These are phyloP conservation scores for Podila epigama DNA, from an alignment of 192 early-diverging fungal genomes.

Conservation along the genomic window DNA sequence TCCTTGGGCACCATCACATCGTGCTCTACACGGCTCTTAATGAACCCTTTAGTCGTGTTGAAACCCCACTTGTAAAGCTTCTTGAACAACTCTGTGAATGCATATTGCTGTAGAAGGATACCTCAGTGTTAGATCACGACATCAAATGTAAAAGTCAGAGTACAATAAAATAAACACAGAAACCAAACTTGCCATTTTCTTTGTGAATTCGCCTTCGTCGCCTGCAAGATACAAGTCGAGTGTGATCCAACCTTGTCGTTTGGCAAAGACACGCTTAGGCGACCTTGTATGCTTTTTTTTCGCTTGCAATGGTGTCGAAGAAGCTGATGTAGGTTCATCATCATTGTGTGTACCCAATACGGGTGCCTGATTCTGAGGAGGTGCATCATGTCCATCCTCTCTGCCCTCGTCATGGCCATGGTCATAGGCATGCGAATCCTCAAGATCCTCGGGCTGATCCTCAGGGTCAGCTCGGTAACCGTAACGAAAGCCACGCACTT, in stretches of 20 bases:
- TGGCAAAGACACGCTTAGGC: conserved; percentile 4
- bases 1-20: conserved; percentile 78
- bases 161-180: background rate
- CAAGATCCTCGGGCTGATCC: conserved; percentile 16
- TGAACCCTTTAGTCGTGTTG: conserved; percentile 74
- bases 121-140: background rate
- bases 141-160: background rate
- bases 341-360: too few species aligned
- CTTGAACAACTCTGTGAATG: conserved; percentile 65
- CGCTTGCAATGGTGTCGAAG: too few species aligned
- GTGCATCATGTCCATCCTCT: background rate
- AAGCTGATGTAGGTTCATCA: too few species aligned
- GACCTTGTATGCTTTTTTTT: background rate
- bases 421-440: background rate
- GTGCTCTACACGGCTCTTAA: conserved; percentile 67
- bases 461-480: conserved; percentile 24
- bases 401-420: background rate
- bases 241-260: conserved; percentile 30
- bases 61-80: conserved; percentile 82
- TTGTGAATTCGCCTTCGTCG: conserved; percentile 35
- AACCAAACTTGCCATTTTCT: conserved; percentile 42
- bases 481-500: conserved; percentile 50
- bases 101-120: conserved; percentile 52
- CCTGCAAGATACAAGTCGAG: conserved; percentile 34
- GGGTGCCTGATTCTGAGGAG: too few species aligned